Conservation (phyloP, 2,329 filamentous ascomycete species). For the Scorias spongiosa region DNA sequence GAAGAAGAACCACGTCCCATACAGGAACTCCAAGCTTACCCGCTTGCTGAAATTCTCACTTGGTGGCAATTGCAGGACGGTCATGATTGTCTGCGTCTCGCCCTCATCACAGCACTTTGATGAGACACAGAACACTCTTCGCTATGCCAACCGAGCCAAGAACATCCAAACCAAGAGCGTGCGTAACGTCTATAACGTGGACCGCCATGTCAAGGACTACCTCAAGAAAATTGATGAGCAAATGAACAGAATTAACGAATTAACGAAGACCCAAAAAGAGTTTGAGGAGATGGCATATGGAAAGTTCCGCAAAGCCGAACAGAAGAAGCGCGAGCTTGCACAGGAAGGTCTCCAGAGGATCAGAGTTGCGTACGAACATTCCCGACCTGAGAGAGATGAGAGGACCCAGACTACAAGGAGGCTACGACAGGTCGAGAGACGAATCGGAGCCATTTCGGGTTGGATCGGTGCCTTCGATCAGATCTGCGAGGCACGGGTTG, state of each 20-base stretch:
- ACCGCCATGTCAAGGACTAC: constrained; percentile 97
- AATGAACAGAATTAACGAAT: constrained; percentile 88
- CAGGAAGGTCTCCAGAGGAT: constrained; percentile 70
- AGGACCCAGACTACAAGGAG: constrained; percentile 68
- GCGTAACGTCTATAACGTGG: constrained; percentile 98
- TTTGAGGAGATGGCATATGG: constrained; percentile 65
- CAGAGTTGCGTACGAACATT: constrained; percentile 70
- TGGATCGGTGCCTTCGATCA: constrained; percentile 89
- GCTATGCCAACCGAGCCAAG: constrained; percentile 95
- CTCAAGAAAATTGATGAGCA: constrained; percentile 98
- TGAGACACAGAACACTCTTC: constrained; percentile 92
- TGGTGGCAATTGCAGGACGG: constrained; percentile 94
- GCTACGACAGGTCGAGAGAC: constrained; percentile 64
- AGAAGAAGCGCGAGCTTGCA: constrained; percentile 63
- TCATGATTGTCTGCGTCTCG: constrained; percentile 98
- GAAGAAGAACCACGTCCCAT: constrained; percentile 87
- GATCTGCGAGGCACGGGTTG: constrained; percentile 57
- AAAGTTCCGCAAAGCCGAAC: constrained; percentile 81
- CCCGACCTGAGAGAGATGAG: constrained; percentile 60
- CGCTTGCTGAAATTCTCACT: constrained; percentile 91
- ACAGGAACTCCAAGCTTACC: constrained; percentile 94
- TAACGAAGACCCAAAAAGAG: constrained; percentile 85
- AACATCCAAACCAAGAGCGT: constrained; percentile 99
- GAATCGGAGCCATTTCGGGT: constrained; percentile 70
- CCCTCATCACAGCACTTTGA: constrained; percentile 95